Conservation (phyloP, 768 basidiomycete species). For the Leccinum longicurvipes region DNA sequence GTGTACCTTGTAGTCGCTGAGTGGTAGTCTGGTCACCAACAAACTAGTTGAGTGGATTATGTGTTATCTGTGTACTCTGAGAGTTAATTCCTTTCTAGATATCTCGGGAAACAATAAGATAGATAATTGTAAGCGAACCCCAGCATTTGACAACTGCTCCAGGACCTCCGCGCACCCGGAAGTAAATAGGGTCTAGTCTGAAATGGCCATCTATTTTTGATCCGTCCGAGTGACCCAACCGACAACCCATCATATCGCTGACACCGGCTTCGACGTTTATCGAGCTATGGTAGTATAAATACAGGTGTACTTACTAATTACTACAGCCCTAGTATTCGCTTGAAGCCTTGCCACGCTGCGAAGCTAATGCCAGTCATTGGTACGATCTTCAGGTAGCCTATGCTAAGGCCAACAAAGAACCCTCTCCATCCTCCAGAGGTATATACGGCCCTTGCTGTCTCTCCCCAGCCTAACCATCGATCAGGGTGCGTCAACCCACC, state of each 20-base stretch:
- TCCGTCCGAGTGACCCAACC: neutral
- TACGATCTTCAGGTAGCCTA: slow-evolving; percentile 91
- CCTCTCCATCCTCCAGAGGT: slow-evolving; percentile 71
- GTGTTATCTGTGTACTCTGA: neutral
- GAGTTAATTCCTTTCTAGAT: neutral
- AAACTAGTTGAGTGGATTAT: too few species aligned
- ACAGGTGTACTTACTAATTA: slow-evolving; percentile 6
- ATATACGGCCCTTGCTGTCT: slow-evolving; percentile 73
- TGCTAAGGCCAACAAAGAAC: slow-evolving; percentile 87
- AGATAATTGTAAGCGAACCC: too few species aligned
- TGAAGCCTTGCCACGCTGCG: slow-evolving; percentile 74
- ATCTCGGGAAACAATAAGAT: too few species aligned
- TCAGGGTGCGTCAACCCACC: slow-evolving; percentile 79
- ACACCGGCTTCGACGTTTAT: neutral
- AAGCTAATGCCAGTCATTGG: slow-evolving; percentile 96
- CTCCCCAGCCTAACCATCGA: slow-evolving; percentile 67
- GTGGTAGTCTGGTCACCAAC: too few species aligned
- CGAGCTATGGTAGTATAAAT: neutral
- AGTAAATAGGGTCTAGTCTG: neutral
- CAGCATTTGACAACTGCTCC: too few species aligned
- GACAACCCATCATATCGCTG: neutral
- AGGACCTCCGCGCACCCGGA: too few species aligned
- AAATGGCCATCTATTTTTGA: neutral
- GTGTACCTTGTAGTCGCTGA: too few species aligned
- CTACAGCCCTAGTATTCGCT: slow-evolving; percentile 29